Evolutionary conservation across 805 yeast species (phyloP).

Genomic region (Pichia exigua): DNA sequence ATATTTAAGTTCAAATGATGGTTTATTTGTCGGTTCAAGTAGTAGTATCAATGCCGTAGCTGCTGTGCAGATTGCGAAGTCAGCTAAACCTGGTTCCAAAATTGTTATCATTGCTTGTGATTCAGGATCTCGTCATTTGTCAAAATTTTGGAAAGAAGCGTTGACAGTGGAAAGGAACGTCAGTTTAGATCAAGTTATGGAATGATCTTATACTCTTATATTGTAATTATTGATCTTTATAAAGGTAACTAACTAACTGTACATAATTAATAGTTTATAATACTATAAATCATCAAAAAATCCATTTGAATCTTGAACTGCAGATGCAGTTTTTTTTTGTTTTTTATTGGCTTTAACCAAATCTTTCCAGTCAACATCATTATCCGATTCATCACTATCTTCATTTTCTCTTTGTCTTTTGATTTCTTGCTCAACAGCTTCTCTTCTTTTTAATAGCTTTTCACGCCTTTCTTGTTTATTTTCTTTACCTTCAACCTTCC

Average conservation of each 20-base stretch:
- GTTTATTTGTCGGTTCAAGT: conserved; percentile 85
- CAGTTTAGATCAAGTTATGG: conserved; percentile 32
- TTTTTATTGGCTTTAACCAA: conserved; percentile 59
- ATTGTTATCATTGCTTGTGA: conserved; percentile 89
- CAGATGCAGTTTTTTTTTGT: conserved; percentile 32
- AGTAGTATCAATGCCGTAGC: conserved; percentile 94
- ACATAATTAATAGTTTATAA: background rate
- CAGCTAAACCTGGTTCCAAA: conserved; percentile 48
- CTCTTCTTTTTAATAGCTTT: conserved; percentile 57
- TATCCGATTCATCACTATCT: conserved; percentile 34
- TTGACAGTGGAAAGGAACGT: conserved; percentile 30
- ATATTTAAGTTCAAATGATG: conserved; percentile 72
- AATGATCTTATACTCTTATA: background rate
- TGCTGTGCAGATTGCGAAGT: conserved; percentile 52
- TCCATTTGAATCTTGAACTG: conserved; percentile 36
- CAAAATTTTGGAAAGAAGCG: conserved; percentile 86
- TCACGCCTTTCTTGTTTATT: conserved; percentile 54
- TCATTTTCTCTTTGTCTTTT: conserved; percentile 35
- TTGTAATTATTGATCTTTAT: background rate
- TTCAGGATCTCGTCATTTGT: conserved; percentile 81
- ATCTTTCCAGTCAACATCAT: conserved; percentile 82
- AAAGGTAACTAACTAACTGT: background rate
- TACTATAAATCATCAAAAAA: conserved; percentile 50
- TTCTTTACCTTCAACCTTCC: conserved; percentile 57
- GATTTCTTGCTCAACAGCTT: conserved; percentile 53